Evolutionary conservation across 2,329 filamentous ascomycete species (phyloP).

Genomic region (Ophiostoma pallidulum): DNA sequence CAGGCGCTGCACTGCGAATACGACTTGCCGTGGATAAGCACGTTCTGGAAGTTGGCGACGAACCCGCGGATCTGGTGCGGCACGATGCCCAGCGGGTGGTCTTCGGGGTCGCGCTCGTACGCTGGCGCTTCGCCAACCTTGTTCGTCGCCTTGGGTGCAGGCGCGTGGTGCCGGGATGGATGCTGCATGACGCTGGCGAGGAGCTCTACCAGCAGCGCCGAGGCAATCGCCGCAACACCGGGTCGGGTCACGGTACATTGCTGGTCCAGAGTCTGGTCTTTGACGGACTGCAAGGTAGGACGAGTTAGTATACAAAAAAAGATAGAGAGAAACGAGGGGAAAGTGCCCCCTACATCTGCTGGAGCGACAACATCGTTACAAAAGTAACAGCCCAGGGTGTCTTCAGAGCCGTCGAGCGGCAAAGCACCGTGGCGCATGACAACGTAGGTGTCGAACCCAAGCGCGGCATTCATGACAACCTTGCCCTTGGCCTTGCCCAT

Average conservation of each 20-base stretch:
- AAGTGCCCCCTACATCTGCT: slow-evolving; percentile 61
- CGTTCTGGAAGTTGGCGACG: slow-evolving; percentile 62
- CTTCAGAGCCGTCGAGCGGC: slow-evolving; percentile 42
- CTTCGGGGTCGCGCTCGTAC: slow-evolving; percentile 45
- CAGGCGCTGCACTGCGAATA: slow-evolving; percentile 80
- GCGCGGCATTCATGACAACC: slow-evolving; percentile 90
- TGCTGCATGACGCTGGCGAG: slow-evolving; percentile 83
- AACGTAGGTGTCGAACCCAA: slow-evolving; percentile 94
- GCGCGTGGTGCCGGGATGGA: slow-evolving; percentile 56
- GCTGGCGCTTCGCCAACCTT: slow-evolving; percentile 27
- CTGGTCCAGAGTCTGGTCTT: slow-evolving; percentile 91
- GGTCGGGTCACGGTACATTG: slow-evolving; percentile 96
- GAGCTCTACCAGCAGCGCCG: slow-evolving; percentile 81
- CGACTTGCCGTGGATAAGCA: slow-evolving; percentile 62
- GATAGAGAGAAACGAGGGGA: background rate
- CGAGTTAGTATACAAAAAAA: background rate
- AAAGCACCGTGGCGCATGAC: slow-evolving; percentile 89
- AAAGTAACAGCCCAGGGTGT: slow-evolving; percentile 88
- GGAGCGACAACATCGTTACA: slow-evolving; percentile 97
- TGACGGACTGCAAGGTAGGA: slow-evolving; percentile 57
- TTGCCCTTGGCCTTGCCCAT: slow-evolving; percentile 92
- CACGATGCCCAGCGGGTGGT: slow-evolving; percentile 58
- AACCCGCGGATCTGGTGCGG: slow-evolving; percentile 77
- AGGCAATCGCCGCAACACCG: slow-evolving; percentile 85
- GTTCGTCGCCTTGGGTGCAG: slow-evolving; percentile 38